Evolutionary conservation across 108 stramenopile genomes (phyloP).

Genomic region (Bacterosira constricta): DNA sequence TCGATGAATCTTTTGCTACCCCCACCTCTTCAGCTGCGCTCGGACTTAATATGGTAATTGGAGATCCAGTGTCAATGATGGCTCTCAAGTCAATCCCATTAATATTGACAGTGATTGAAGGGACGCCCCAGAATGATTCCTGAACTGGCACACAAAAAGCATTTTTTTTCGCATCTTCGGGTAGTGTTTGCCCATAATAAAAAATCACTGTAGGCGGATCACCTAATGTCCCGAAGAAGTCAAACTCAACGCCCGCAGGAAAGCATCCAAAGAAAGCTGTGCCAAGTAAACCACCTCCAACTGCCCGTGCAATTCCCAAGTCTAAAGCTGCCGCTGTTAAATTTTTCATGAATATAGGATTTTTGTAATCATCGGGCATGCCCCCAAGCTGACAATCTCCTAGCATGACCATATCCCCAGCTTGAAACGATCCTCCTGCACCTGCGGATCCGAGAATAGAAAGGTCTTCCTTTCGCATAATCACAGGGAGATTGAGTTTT

Average conservation of each 20-base stretch:
- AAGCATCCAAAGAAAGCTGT: conserved; percentile 22
- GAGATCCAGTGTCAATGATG: conserved; percentile 34
- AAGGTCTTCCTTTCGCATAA: conserved; percentile 9
- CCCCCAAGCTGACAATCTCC: conserved; percentile 20
- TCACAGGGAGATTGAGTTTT: not conserved
- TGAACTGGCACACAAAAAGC: conserved; percentile 7
- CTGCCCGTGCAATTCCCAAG: conserved; percentile 1
- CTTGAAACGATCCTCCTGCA: conserved; percentile 20
- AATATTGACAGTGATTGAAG: conserved; percentile 8
- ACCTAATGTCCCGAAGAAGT: conserved; percentile 23
- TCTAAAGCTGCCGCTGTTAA: conserved; percentile 18
- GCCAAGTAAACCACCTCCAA: conserved; percentile 18
- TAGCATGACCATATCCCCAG: conserved; percentile 24
- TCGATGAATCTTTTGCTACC: not conserved
- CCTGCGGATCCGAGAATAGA: conserved; percentile 23
- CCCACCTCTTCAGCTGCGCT: conserved; percentile 9
- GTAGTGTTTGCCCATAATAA: conserved; percentile 15
- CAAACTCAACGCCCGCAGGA: conserved; percentile 36
- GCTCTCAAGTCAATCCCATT: conserved; percentile 18
- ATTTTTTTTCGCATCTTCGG: conserved; percentile 18
- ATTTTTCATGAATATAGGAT: conserved; percentile 21
- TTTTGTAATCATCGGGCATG: conserved; percentile 1
- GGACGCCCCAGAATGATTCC: conserved; percentile 5
- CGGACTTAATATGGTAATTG: conserved; percentile 18
- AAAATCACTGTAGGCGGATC: conserved; percentile 32